Percentiles rank a stretch among this genome's conserved stretches.
Evolutionary conservation across 2,329 filamentous ascomycete genomes (phyloP).

Genomic region (Talaromyces rugulosus): DNA sequence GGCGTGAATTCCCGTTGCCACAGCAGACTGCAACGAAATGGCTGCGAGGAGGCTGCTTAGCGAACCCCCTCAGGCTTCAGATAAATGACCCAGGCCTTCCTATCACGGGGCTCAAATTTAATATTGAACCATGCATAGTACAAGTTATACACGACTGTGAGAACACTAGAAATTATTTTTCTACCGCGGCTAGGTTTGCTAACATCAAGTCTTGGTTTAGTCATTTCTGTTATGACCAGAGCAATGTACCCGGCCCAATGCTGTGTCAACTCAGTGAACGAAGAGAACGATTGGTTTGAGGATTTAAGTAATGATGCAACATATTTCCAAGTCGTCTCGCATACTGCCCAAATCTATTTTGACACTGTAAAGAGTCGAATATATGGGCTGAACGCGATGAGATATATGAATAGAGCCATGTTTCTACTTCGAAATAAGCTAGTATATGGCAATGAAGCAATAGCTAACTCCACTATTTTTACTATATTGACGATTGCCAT

Average conservation of each 20-base stretch:
- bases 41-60: background rate
- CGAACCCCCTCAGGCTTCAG: background rate
- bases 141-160: background rate
- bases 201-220: background rate
- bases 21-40: background rate
- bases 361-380: background rate
- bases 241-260: slow-evolving; percentile 5
- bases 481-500: slow-evolving; percentile 5
- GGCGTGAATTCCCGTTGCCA: background rate
- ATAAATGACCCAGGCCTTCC: background rate
- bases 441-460: background rate
- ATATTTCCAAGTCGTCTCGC: background rate
- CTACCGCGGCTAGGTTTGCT: background rate
- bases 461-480: slow-evolving; percentile 3
- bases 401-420: slow-evolving; percentile 2
- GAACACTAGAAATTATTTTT: background rate
- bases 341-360: background rate
- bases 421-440: background rate
- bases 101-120: background rate
- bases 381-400: background rate
- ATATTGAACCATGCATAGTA: slow-evolving; percentile 2
- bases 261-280: background rate
- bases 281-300: background rate
- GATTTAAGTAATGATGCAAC: background rate
- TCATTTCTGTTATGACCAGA: background rate